Percentiles rank a stretch among this genome's conserved stretches.
Evolutionary conservation across 441 rosid species (phyloP).

Genomic region (Melastoma candidum): DNA sequence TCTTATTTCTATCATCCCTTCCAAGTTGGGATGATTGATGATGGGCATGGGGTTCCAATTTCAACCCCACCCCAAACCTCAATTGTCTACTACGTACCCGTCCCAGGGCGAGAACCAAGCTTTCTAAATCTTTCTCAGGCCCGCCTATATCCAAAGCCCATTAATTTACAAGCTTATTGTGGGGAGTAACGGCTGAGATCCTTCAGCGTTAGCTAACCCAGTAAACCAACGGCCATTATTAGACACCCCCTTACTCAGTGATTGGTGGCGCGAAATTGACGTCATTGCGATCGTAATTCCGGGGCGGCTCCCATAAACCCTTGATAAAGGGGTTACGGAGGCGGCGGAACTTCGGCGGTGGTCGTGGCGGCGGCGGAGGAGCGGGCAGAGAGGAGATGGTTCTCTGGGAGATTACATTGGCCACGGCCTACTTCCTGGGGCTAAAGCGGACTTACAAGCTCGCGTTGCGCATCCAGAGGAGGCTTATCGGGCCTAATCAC

Average conservation of each 20-base stretch:
- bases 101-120: too few species aligned
- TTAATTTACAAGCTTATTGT: too few species aligned
- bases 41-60: too few species aligned
- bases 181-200: too few species aligned
- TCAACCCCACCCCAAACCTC: too few species aligned
- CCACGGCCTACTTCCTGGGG: constrained; percentile 82
- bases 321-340: background rate
- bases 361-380: background rate
- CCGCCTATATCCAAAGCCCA: too few species aligned
- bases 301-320: constrained; percentile 19
- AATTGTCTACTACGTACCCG: too few species aligned
- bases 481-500: constrained; percentile 45
- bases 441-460: constrained; percentile 66
- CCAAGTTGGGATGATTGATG: too few species aligned
- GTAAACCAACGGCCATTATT: background rate
- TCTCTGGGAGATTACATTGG: constrained; percentile 88
- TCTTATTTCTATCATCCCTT: too few species aligned
- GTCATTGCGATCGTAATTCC: constrained; percentile 23
- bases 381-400: constrained; percentile 38
- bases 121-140: too few species aligned
- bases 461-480: constrained; percentile 64
- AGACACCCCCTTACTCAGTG: background rate
- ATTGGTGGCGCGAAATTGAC: background rate
- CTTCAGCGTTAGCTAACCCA: too few species aligned
- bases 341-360: background rate